These are phyloP conservation scores for Diplosphaera chodatii DNA, from an alignment of 139 green algal genomes.

Conservation along the genomic window DNA sequence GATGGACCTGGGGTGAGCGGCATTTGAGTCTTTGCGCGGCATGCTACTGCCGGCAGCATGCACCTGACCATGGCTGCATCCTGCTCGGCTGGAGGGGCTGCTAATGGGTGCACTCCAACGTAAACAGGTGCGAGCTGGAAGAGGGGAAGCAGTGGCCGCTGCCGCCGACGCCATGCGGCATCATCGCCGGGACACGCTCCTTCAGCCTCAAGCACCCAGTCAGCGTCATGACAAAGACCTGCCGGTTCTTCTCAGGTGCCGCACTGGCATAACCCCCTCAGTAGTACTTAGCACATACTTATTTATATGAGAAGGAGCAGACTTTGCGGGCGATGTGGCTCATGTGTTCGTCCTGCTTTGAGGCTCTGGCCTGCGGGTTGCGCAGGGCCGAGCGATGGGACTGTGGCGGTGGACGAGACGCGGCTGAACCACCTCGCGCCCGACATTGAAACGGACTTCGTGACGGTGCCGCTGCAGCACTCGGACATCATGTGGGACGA, in stretches of 20 bases:
- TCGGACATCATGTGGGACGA: neutral
- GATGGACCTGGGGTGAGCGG: constrained; percentile 10
- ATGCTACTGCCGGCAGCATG: too few relatives aligned
- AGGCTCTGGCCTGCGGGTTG: too few relatives aligned
- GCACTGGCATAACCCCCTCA: too few relatives aligned
- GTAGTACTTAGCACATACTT: too few relatives aligned
- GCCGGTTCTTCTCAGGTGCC: constrained; percentile 10
- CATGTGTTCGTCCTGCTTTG: too few relatives aligned
- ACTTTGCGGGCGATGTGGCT: too few relatives aligned
- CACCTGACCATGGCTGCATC: too few relatives aligned
- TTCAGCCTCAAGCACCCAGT: neutral
- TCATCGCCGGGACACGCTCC: constrained; percentile 12
- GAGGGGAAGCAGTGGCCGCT: constrained; percentile 3
- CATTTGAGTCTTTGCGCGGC: too few relatives aligned
- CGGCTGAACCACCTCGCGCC: neutral
- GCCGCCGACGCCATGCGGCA: constrained; percentile 8
- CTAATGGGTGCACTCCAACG: too few relatives aligned
- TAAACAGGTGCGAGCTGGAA: constrained; percentile 11
- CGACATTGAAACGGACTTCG: neutral
- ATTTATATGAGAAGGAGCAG: too few relatives aligned
- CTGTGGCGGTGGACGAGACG: neutral
- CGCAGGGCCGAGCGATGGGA: neutral
- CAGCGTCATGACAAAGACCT: constrained; percentile 3
- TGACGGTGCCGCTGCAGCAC: neutral
- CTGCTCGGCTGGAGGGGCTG: too few relatives aligned